Evolutionary conservation across 495 filamentous ascomycete species (phyloP).

Genomic region (Chaetomium fimeti): DNA sequence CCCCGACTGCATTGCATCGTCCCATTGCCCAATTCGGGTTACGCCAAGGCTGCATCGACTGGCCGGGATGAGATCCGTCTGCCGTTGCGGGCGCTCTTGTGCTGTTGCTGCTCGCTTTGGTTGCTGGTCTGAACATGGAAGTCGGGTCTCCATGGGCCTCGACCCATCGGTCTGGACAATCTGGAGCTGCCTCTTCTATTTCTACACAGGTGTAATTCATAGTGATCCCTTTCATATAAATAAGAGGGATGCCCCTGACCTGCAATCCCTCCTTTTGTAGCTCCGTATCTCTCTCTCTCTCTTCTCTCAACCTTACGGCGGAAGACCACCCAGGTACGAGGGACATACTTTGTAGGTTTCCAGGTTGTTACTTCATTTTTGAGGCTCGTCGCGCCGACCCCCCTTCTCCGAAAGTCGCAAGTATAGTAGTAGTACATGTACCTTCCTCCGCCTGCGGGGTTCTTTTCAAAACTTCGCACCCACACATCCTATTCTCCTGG

Average conservation of each 20-base stretch:
- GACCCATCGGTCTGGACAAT: not conserved
- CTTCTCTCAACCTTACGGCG: not conserved
- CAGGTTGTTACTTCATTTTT: not conserved
- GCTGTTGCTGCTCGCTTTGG: not conserved
- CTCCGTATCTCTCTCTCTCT: no score
- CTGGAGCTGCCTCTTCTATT: no score
- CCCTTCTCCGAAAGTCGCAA: not conserved
- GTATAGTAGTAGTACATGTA: not conserved
- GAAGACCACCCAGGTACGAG: not conserved
- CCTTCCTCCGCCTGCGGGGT: slow-evolving; percentile 8
- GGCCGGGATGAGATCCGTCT: slow-evolving; percentile 18
- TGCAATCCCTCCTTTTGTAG: no score
- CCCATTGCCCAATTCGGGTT: slow-evolving; percentile 24
- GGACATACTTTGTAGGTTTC: no score
- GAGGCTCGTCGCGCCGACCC: not conserved
- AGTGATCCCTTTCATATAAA: no score
- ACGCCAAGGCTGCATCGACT: slow-evolving; percentile 25
- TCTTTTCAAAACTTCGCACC: slow-evolving; percentile 19
- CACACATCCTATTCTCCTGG: not conserved
- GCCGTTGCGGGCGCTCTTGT: slow-evolving; percentile 1
- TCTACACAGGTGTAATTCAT: no score
- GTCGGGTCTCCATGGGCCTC: not conserved
- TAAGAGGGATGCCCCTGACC: no score
- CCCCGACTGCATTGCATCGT: slow-evolving; percentile 18
- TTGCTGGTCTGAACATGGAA: not conserved